Conservation (phyloP, 345 rosid genomes). For the Camelina hispida region DNA sequence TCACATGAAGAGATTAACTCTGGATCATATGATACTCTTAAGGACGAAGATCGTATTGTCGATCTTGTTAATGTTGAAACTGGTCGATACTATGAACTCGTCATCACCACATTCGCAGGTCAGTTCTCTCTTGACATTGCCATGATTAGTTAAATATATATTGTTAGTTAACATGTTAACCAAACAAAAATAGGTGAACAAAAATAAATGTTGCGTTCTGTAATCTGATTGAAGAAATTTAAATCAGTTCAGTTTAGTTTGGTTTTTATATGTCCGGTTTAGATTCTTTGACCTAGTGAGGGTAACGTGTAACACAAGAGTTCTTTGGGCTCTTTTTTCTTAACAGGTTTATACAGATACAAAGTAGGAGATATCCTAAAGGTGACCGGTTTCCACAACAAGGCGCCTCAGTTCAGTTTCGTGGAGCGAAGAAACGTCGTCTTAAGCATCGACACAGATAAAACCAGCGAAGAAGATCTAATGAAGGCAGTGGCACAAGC, state of each 20-base stretch:
- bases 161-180: too few relatives aligned
- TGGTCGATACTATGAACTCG: slow-evolving; percentile 74
- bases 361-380: slow-evolving; percentile 85
- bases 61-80: slow-evolving; percentile 75
- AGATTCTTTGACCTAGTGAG: not conserved
- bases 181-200: too few relatives aligned
- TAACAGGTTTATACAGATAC: slow-evolving; percentile 70
- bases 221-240: not conserved
- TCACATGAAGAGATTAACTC: slow-evolving; percentile 38
- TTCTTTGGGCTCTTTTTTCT: not conserved
- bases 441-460: slow-evolving; percentile 80
- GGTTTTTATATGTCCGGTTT: not conserved
- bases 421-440: slow-evolving; percentile 77
- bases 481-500: slow-evolving; percentile 78
- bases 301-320: slow-evolving; percentile 28
- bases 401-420: slow-evolving; percentile 83
- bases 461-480: slow-evolving; percentile 89
- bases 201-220: not conserved
- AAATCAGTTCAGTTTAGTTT: not conserved
- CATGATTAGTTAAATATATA: too few relatives aligned
- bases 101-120: slow-evolving; percentile 91
- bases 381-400: slow-evolving; percentile 78
- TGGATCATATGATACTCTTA: slow-evolving; percentile 46
- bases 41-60: slow-evolving; percentile 47
- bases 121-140: slow-evolving; percentile 10